Percentiles rank a stretch among this genome's conserved stretches.
phyloP scores from a whole-genome alignment of 1,284 basidiomycete genomes.

The Stygiomarasmius scandens region DNA sequence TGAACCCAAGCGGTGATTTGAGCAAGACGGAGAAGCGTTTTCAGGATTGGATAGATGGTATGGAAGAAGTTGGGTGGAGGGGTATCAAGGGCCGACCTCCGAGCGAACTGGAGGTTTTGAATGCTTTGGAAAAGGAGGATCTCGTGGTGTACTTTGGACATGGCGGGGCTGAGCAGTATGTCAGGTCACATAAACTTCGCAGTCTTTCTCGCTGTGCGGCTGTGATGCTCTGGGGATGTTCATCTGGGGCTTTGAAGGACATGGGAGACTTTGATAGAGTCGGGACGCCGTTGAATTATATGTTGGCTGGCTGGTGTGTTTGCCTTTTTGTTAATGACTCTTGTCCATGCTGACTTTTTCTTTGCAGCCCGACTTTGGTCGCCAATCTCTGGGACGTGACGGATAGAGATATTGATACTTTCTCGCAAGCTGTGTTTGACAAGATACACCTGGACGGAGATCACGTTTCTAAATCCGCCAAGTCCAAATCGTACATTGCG shows the following conservation, averaged over 20 bases:
- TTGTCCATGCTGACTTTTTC: constrained; percentile 5
- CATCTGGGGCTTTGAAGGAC: constrained; percentile 84
- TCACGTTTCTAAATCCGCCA: constrained; percentile 25
- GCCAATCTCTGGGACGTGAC: constrained; percentile 99
- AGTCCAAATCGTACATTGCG: neutral
- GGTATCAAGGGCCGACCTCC: constrained; percentile 80
- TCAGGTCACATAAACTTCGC: constrained; percentile 84
- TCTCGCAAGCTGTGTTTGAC: constrained; percentile 85
- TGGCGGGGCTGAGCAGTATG: constrained; percentile 93
- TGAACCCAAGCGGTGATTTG: constrained; percentile 94
- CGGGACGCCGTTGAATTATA: constrained; percentile 93
- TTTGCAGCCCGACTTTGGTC: constrained; percentile 81
- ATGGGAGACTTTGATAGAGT: constrained; percentile 93
- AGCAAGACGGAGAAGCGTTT: constrained; percentile 84
- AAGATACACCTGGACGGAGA: constrained; percentile 61
- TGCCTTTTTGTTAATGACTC: neutral
- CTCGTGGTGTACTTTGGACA: constrained; percentile 98
- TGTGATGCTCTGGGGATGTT: constrained; percentile 99
- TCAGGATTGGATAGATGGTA: constrained; percentile 70
- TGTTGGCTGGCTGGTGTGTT: constrained; percentile 92
- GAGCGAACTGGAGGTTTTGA: constrained; percentile 79
- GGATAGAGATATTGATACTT: constrained; percentile 94
- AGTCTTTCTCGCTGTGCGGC: constrained; percentile 84
- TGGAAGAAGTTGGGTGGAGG: constrained; percentile 78
- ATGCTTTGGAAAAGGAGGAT: constrained; percentile 73